Evolutionary conservation across 164 flowering plant species (phyloP).

Genomic region (Cinnamomum micranthum): DNA sequence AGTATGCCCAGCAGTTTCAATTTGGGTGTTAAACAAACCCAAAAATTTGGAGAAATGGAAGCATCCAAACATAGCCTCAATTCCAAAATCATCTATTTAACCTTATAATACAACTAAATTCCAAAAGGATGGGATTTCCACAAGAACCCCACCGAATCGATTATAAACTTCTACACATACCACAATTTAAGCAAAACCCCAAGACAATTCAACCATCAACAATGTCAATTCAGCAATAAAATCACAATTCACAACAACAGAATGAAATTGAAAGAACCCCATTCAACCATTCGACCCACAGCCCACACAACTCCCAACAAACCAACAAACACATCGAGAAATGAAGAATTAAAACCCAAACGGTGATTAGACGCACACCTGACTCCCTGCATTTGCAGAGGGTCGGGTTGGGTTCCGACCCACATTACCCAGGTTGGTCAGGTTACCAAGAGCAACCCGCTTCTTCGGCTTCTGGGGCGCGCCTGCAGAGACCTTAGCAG

Average conservation of each 20-base stretch:
- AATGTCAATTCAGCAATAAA: too few relatives aligned
- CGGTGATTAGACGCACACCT: conserved; percentile 7
- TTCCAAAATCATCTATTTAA: not conserved
- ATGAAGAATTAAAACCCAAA: not conserved
- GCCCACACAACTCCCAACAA: not conserved
- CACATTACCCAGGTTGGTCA: conserved; percentile 19
- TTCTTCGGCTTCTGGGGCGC: conserved; percentile 26
- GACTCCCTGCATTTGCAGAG: conserved; percentile 8
- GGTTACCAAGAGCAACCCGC: conserved; percentile 23
- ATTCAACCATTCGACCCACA: not conserved
- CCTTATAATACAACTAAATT: not conserved
- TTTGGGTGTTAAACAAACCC: not conserved
- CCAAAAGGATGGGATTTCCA: not conserved
- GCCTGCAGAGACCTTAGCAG: conserved; percentile 7
- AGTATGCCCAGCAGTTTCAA: too few relatives aligned
- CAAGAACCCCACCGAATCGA: too few relatives aligned
- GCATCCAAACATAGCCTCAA: not conserved
- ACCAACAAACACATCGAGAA: not conserved
- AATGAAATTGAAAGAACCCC: too few relatives aligned
- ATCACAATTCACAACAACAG: too few relatives aligned
- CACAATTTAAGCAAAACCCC: too few relatives aligned
- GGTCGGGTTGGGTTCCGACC: conserved; percentile 8
- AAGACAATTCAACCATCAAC: too few relatives aligned
- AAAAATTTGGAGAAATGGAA: not conserved
- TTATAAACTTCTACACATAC: too few relatives aligned